phyloP scores from a whole-genome alignment of 2,329 filamentous ascomycete species.

The Alternaria gaisen region DNA sequence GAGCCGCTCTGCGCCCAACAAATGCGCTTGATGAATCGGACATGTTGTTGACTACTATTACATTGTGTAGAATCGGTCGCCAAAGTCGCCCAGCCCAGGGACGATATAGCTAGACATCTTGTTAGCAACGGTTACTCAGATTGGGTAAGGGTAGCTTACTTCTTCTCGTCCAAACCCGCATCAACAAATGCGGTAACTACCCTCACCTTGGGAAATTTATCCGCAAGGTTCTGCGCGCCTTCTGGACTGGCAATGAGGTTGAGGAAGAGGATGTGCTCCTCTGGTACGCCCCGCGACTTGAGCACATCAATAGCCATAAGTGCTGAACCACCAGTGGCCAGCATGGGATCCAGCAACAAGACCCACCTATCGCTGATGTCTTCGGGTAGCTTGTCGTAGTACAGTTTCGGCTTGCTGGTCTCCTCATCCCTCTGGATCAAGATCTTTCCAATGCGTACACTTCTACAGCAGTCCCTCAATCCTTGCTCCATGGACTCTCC shows the following conservation, averaged over 20 bases:
- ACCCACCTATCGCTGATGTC: constrained; percentile 96
- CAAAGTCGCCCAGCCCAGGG: constrained; percentile 93
- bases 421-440: constrained; percentile 97
- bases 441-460: constrained; percentile 98
- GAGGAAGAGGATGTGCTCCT: constrained; percentile 93
- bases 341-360: constrained; percentile 95
- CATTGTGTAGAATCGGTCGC: constrained; percentile 93
- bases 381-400: constrained; percentile 96
- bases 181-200: constrained; percentile 97
- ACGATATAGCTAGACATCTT: constrained; percentile 79
- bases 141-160: constrained; percentile 66
- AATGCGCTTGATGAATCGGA: constrained; percentile 16
- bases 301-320: constrained; percentile 97
- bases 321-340: constrained; percentile 94
- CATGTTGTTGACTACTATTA: constrained; percentile 53
- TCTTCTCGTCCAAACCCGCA: constrained; percentile 95
- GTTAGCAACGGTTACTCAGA: neutral
- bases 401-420: constrained; percentile 88
- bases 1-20: constrained; percentile 14
- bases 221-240: constrained; percentile 87
- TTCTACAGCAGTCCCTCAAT: constrained; percentile 92
- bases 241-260: constrained; percentile 98
- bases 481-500: constrained; percentile 99
- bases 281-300: constrained; percentile 87
- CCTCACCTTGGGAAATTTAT: constrained; percentile 85